Evolutionary conservation across 352 stramenopile species (phyloP).

Genomic region (Globisporangium solare): DNA sequence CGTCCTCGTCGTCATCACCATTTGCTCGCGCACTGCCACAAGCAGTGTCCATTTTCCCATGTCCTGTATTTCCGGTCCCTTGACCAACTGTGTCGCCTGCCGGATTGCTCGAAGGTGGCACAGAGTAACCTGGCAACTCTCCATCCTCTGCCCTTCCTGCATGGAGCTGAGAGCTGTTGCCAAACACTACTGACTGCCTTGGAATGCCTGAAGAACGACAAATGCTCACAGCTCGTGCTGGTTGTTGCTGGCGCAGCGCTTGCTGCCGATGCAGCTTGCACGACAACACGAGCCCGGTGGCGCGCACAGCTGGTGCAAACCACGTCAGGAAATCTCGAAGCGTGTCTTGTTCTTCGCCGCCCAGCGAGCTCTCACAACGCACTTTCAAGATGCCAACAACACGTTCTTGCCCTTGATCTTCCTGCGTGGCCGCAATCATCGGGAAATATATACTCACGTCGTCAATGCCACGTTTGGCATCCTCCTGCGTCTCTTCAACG

Average conservation of each 20-base stretch:
- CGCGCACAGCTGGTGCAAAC: conserved; percentile 3
- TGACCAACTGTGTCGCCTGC: neutral
- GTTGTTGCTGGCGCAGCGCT: neutral
- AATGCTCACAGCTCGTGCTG: neutral
- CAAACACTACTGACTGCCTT: neutral
- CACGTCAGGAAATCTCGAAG: conserved; percentile 6
- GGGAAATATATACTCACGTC: conserved; percentile 5
- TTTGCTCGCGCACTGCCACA: neutral
- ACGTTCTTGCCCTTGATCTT: neutral
- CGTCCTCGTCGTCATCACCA: conserved; percentile 6
- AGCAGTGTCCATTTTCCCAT: neutral
- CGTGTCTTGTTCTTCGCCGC: neutral
- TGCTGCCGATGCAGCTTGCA: conserved; percentile 5
- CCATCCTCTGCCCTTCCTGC: neutral
- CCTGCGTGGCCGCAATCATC: neutral
- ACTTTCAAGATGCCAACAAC: conserved; percentile 11
- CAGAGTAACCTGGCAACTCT: neutral
- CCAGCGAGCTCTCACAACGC: neutral
- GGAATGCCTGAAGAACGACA: neutral
- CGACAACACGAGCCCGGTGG: conserved; percentile 2
- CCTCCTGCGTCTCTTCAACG: neutral
- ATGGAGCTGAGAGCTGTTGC: neutral
- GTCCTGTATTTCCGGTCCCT: neutral
- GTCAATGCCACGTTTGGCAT: neutral
- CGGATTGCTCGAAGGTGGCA: neutral